These are phyloP conservation scores for Stylonectria norvegica DNA, from an alignment of 2,329 filamentous ascomycete genomes.

Conservation along the genomic window DNA sequence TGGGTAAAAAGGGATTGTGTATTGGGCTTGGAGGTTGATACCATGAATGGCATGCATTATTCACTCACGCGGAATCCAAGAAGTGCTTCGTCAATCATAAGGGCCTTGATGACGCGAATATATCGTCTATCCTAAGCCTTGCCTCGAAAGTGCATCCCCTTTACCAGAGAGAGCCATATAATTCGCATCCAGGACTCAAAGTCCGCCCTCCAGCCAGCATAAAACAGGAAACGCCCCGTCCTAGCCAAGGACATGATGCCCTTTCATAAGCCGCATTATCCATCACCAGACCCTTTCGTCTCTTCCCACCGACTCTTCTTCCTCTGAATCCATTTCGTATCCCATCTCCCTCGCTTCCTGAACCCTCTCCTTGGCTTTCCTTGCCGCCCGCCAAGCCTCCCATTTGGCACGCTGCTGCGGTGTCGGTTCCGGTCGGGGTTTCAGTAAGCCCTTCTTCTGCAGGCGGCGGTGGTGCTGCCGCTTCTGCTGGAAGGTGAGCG, in stretches of 20 bases:
- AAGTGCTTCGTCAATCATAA: too few relatives aligned
- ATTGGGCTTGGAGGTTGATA: conserved; percentile 22
- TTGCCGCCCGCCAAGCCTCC: conserved; percentile 43
- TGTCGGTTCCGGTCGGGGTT: conserved; percentile 34
- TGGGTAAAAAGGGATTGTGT: conserved; percentile 14
- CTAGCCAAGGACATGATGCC: too few relatives aligned
- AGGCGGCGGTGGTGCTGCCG: conserved; percentile 50
- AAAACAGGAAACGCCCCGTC: too few relatives aligned
- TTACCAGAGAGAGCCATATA: too few relatives aligned
- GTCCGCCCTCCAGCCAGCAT: too few relatives aligned
- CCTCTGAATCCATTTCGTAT: conserved; percentile 33
- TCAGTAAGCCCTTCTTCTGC: conserved; percentile 42
- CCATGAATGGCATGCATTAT: too few relatives aligned
- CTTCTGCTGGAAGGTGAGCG: conserved; percentile 45
- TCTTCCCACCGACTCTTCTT: conserved; percentile 29
- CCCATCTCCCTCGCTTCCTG: conserved; percentile 39
- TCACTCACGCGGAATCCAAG: too few relatives aligned
- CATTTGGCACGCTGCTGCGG: conserved; percentile 44
- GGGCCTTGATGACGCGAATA: too few relatives aligned
- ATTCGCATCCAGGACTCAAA: too few relatives aligned
- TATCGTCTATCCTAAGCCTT: too few relatives aligned
- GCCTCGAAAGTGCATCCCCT: too few relatives aligned
- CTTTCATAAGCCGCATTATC: conserved; percentile 5
- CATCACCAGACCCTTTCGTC: conserved; percentile 27
- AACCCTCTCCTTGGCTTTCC: conserved; percentile 39